Percentiles rank a stretch among this genome's conserved stretches.
Evolutionary conservation across 495 filamentous ascomycete genomes (phyloP).

Genomic region (Pyrenula aspistea): DNA sequence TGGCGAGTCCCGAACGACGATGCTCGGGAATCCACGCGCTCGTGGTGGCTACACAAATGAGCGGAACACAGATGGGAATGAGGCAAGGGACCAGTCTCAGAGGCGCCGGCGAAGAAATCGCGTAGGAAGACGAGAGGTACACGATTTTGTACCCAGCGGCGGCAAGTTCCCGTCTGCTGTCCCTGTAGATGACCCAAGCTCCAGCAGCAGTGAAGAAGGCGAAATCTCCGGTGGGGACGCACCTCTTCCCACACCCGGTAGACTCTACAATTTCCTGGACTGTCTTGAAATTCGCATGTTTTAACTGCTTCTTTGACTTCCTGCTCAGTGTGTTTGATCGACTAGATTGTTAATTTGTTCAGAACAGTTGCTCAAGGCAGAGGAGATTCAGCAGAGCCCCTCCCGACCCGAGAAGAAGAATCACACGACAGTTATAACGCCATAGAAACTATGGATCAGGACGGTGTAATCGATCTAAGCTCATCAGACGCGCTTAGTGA

Average conservation of each 20-base stretch:
- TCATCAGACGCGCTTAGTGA: not conserved
- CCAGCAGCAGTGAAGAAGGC: conserved; percentile 11
- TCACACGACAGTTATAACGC: not conserved
- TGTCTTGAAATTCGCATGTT: too few relatives aligned
- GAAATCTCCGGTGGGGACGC: conserved; percentile 18
- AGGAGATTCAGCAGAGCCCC: not conserved
- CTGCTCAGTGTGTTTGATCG: too few relatives aligned
- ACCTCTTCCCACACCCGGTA: conserved; percentile 14
- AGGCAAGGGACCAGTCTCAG: conserved; percentile 12
- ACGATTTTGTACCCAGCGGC: conserved; percentile 28
- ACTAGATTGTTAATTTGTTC: not conserved
- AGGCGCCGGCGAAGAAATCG: conserved; percentile 15
- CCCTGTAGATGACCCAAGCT: conserved; percentile 13
- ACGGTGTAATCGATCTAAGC: not conserved
- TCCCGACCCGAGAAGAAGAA: not conserved
- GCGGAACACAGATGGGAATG: conserved; percentile 4
- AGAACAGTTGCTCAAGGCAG: not conserved
- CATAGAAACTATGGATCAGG: not conserved
- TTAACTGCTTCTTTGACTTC: too few relatives aligned
- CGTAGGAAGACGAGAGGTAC: conserved; percentile 11
- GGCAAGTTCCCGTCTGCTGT: conserved; percentile 20
- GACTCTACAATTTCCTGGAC: conserved; percentile 12
- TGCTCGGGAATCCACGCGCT: conserved; percentile 21
- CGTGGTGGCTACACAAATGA: conserved; percentile 11
- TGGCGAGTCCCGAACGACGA: conserved; percentile 29